Conservation (phyloP, 2,329 filamentous ascomycete species). For the Diaporthe longicolla region DNA sequence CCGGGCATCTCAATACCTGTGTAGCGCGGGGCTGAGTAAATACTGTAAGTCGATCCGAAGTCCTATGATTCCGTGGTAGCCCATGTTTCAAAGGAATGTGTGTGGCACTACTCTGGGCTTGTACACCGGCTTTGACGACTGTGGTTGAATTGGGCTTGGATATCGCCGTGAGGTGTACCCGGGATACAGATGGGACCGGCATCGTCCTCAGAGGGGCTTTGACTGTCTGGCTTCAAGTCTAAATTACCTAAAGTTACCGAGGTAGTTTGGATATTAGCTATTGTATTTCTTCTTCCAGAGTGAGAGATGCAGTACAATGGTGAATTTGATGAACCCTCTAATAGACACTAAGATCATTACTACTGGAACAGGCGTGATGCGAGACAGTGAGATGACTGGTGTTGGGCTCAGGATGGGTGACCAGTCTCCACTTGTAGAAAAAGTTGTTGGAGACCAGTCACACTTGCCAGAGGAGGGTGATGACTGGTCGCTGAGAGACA, state of each 20-base stretch:
- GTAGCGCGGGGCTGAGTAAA: slow-evolving; percentile 25
- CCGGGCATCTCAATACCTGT: neutral
- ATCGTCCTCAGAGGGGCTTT: neutral
- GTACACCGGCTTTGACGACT: slow-evolving; percentile 8
- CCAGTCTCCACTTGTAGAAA: no score
- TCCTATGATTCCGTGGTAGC: neutral
- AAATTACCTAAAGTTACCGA: neutral
- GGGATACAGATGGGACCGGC: neutral
- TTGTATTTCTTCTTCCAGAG: neutral
- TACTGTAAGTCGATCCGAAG: slow-evolving; percentile 9
- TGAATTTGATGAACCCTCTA: neutral
- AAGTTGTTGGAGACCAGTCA: no score
- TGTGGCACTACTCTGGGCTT: slow-evolving; percentile 6
- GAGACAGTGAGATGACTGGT: no score
- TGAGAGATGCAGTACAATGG: neutral
- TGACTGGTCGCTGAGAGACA: no score
- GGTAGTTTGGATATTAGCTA: neutral
- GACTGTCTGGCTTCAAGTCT: neutral
- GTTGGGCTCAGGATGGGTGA: no score
- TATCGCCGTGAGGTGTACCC: neutral
- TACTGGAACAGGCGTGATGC: no score
- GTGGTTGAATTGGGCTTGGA: neutral
- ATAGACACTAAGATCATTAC: neutral
- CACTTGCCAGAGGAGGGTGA: no score
- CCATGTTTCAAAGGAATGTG: neutral